phyloP scores from a whole-genome alignment of 2,329 filamentous ascomycete species.

The Fusarium sp. region DNA sequence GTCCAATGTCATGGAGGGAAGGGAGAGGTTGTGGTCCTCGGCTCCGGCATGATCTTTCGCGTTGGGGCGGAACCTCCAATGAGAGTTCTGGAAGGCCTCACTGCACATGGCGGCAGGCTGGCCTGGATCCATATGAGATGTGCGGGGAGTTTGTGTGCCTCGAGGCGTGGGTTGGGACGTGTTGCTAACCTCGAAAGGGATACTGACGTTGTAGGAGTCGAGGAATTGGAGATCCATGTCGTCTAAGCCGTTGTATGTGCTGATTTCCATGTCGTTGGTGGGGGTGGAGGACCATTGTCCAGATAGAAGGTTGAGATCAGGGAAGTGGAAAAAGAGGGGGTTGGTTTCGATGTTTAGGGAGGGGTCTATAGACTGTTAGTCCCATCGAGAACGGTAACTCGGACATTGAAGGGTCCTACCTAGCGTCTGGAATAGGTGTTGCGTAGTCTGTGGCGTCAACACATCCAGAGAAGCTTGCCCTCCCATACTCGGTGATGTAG shows the following conservation, averaged over 20 bases:
- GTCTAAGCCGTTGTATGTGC: constrained; percentile 43
- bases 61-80: constrained; percentile 49
- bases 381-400: too few species aligned
- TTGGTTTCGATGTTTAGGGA: constrained; percentile 8
- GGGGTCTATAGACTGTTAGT: constrained; percentile 13
- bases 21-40: constrained; percentile 49
- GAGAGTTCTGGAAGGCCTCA: constrained; percentile 42
- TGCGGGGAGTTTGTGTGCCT: constrained; percentile 23
- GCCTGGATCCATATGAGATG: constrained; percentile 13
- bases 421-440: constrained; percentile 22
- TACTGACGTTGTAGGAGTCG: constrained; percentile 46
- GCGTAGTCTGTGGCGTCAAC: constrained; percentile 22
- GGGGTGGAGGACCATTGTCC: constrained; percentile 16
- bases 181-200: constrained; percentile 45
- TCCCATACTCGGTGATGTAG: constrained; percentile 13
- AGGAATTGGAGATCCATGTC: constrained; percentile 49
- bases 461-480: constrained; percentile 10
- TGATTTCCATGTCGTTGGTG: constrained; percentile 7
- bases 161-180: constrained; percentile 13
- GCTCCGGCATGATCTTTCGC: constrained; percentile 46
- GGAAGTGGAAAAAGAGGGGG: constrained; percentile 26
- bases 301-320: constrained; percentile 37
- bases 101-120: constrained; percentile 35
- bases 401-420: not conserved
- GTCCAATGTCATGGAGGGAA: constrained; percentile 36